Conservation (phyloP, 2,329 filamentous ascomycete genomes). For the Purpureocillium lavendulum region DNA sequence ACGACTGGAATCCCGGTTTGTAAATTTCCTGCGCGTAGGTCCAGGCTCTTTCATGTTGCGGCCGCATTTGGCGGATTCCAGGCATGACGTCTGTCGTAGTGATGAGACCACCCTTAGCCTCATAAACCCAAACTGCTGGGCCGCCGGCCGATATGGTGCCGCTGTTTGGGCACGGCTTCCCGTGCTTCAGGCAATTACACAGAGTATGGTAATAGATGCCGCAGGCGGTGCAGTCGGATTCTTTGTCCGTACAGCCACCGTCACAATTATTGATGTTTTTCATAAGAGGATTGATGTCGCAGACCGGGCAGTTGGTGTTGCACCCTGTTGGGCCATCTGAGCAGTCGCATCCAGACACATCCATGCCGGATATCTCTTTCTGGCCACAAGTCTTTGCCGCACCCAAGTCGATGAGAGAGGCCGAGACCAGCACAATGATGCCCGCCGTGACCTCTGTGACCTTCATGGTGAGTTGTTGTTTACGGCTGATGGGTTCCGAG, state of each 20-base stretch:
- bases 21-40: constrained; percentile 6
- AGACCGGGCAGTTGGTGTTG: background rate
- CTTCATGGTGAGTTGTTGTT: too few species aligned
- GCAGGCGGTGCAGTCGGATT: constrained; percentile 5
- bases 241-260: constrained; percentile 14
- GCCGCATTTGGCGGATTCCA: constrained; percentile 6
- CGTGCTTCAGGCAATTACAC: constrained; percentile 7
- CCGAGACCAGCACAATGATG: background rate
- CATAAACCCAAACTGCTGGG: background rate
- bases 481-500: too few species aligned
- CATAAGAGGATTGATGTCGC: background rate
- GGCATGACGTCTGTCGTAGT: constrained; percentile 5
- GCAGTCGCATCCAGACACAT: background rate
- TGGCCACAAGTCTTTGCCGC: background rate
- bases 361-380: background rate
- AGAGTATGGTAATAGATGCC: constrained; percentile 6
- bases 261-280: constrained; percentile 24
- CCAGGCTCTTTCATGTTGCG: constrained; percentile 6
- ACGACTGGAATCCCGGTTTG: background rate
- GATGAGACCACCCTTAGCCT: constrained; percentile 4
- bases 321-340: background rate
- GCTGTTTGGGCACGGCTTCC: background rate
- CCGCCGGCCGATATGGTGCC: background rate
- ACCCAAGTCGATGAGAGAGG: background rate
- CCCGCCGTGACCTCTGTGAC: background rate